Percentiles rank a stretch among this genome's conserved stretches.
These are phyloP conservation scores for Telopea speciosissima DNA, from an alignment of 177 flowering plant species.

Conservation along the genomic window DNA sequence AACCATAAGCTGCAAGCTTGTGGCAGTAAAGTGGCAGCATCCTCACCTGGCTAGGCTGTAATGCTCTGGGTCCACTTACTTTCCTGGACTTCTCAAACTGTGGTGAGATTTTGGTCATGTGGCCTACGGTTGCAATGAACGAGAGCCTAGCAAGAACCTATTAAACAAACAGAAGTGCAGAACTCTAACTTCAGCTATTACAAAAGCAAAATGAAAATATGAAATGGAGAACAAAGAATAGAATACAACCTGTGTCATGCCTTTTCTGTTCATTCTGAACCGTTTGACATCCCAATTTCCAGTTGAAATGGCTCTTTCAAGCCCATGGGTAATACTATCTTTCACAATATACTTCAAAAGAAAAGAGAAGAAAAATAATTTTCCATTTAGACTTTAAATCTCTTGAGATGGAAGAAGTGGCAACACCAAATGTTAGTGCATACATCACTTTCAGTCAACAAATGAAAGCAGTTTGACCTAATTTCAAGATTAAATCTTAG, in stretches of 20 bases:
- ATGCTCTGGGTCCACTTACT: constrained; percentile 99
- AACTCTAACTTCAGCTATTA: background rate
- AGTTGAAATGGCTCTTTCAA: constrained; percentile 86
- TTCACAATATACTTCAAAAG: constrained; percentile 28
- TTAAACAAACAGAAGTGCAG: constrained; percentile 1
- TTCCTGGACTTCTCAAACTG: constrained; percentile 95
- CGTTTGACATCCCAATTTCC: constrained; percentile 85
- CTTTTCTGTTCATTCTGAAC: constrained; percentile 79
- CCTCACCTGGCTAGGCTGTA: constrained; percentile 95
- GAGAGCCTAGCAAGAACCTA: constrained; percentile 81
- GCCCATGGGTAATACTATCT: constrained; percentile 48
- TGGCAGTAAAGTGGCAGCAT: background rate
- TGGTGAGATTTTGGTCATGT: constrained; percentile 76
- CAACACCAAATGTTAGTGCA: no score
- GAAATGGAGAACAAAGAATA: background rate
- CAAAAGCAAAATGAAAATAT: background rate
- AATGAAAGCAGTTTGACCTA: no score
- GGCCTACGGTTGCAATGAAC: constrained; percentile 70
- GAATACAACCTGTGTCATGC: constrained; percentile 73
- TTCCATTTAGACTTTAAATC: background rate
- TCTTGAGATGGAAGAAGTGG: no score
- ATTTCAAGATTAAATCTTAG: background rate
- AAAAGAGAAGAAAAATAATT: constrained; percentile 7
- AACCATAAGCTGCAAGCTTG: background rate
- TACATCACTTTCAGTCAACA: no score